These are phyloP conservation scores for Linderniella brevidens DNA, from an alignment of 257 asterid genomes.

Conservation along the genomic window DNA sequence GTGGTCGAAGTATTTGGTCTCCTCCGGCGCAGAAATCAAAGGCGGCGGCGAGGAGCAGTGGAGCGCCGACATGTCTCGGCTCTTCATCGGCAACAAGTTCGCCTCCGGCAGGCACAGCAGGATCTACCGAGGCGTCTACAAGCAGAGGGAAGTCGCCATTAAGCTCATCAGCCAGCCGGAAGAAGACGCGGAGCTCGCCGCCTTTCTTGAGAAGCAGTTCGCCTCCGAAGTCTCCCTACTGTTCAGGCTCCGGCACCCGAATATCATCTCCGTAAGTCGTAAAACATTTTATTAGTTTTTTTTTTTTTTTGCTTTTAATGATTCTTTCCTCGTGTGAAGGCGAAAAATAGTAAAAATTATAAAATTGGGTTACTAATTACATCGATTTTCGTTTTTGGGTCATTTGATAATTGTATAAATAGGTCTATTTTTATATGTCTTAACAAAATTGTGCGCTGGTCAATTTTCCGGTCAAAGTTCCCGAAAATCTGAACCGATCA, in stretches of 20 bases:
- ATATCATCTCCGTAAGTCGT: conserved; percentile 72
- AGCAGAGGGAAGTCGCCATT: conserved; percentile 82
- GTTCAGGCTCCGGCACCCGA: conserved; percentile 72
- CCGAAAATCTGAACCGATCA: no score
- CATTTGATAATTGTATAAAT: no score
- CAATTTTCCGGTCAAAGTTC: no score
- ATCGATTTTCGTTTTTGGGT: no score
- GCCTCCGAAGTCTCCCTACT: conserved; percentile 74
- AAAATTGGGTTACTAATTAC: no score
- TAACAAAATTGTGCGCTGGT: no score
- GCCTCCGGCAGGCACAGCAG: conserved; percentile 94
- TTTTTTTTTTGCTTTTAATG: no score
- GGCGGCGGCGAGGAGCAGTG: conserved; percentile 67
- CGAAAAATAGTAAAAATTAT: no score
- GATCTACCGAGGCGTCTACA: conserved; percentile 77
- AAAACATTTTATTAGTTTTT: conserved; percentile 1
- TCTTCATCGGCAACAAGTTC: conserved; percentile 79
- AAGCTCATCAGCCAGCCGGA: conserved; percentile 93
- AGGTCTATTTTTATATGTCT: no score
- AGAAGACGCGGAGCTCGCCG: conserved; percentile 86
- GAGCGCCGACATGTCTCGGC: conserved; percentile 97
- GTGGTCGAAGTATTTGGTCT: conserved; percentile 87
- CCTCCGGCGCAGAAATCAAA: conserved; percentile 71
- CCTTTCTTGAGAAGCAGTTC: conserved; percentile 79
- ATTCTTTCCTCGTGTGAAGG: no score